Conservation (phyloP, 208 protist species). For the Tritrichomonas foetus region DNA sequence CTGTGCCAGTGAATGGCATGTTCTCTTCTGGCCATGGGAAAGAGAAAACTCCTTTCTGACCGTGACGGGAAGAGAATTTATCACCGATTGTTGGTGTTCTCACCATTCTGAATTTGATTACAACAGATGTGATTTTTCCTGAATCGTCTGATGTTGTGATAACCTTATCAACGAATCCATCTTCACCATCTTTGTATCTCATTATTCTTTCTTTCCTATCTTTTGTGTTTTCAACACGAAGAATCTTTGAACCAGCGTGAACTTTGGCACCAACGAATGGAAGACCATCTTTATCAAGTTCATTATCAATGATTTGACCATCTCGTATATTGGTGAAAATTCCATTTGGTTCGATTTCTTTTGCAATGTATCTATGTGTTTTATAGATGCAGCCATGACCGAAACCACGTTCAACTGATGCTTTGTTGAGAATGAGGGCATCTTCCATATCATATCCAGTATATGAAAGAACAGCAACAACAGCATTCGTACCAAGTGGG, state of each 20-base stretch:
- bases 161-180: constrained; percentile 74
- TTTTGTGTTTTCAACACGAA: constrained; percentile 70
- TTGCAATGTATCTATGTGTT: constrained; percentile 51
- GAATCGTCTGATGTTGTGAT: constrained; percentile 59
- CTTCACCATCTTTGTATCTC: constrained; percentile 76
- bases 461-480: constrained; percentile 98
- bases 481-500: constrained; percentile 90
- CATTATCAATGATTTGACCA: neutral
- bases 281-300: constrained; percentile 45
- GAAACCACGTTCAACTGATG: constrained; percentile 90
- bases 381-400: constrained; percentile 85
- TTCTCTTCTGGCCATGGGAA: constrained; percentile 73
- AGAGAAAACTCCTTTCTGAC: constrained; percentile 96
- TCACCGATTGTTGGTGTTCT: constrained; percentile 95
- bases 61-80: constrained; percentile 98
- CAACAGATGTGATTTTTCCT: constrained; percentile 42
- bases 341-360: constrained; percentile 37
- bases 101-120: constrained; percentile 75
- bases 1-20: constrained; percentile 72
- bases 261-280: constrained; percentile 41
- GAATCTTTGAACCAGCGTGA: constrained; percentile 66
- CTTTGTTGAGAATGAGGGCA: constrained; percentile 98
- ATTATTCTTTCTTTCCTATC: constrained; percentile 71
- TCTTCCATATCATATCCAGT: constrained; percentile 99
- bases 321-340: constrained; percentile 46